A percentile compares a stretch with the other conserved stretches of the same genome.
Conservation (phyloP, 1,139 yeast species). For the Kodamaea plutei region DNA sequence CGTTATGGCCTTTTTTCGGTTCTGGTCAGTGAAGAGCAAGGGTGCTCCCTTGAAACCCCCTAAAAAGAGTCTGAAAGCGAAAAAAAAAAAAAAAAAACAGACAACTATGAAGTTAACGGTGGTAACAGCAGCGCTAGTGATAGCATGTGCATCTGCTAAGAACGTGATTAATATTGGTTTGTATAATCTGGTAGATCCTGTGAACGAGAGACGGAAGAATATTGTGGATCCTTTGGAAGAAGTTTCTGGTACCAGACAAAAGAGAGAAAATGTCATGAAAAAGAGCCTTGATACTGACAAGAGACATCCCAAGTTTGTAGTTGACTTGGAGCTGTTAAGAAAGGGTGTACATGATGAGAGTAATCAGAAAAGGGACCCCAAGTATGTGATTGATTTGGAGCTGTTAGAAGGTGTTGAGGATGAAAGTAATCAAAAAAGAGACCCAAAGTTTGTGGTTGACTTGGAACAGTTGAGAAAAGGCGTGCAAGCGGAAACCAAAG, state of each 20-base stretch:
- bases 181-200: no score
- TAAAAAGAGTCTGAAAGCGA: no score
- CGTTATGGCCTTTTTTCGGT: no score
- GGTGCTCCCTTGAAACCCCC: no score
- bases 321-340: conserved; percentile 9
- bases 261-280: neutral
- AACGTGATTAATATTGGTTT: neutral
- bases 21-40: no score
- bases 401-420: conserved; percentile 7
- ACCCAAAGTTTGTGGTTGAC: conserved; percentile 11
- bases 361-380: conserved; percentile 5
- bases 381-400: conserved; percentile 17
- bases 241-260: no score
- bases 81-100: no score
- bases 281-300: conserved; percentile 7
- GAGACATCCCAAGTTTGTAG: conserved; percentile 10
- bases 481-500: neutral
- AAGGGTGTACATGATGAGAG: no score
- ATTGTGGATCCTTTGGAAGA: no score
- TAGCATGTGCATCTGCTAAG: conserved; percentile 1
- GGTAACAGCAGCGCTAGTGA: conserved; percentile 2
- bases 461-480: conserved; percentile 7
- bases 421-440: conserved; percentile 7
- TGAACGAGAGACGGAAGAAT: no score
- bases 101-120: conserved; percentile 2